These are phyloP conservation scores for Dryas integrifolia DNA, from an alignment of 331 rosid genomes.

Conservation along the genomic window DNA sequence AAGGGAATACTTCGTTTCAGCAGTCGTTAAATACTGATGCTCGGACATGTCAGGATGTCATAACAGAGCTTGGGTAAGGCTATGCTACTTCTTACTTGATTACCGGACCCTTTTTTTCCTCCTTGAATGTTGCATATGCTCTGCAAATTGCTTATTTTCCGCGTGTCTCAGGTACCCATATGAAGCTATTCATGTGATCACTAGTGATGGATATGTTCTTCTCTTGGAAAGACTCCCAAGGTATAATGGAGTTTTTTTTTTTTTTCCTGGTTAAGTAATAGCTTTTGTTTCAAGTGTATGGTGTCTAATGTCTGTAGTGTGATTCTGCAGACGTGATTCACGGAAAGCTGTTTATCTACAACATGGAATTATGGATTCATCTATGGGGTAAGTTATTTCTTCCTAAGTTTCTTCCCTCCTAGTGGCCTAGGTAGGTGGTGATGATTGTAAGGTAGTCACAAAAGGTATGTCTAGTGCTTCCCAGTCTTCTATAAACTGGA, in stretches of 20 bases:
- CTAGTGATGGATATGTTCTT: conserved; percentile 89
- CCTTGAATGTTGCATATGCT: background rate
- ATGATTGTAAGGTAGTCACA: too few species aligned
- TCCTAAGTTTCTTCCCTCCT: conserved; percentile 10
- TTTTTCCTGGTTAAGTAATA: background rate
- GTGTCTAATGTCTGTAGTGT: conserved; percentile 25
- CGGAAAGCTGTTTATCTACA: conserved; percentile 83
- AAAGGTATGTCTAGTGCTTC: background rate
- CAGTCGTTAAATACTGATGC: conserved; percentile 84
- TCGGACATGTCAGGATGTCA: conserved; percentile 93
- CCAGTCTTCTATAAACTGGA: too few species aligned
- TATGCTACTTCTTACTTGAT: conserved; percentile 13
- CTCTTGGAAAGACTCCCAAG: conserved; percentile 94
- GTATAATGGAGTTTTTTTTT: conserved; percentile 33
- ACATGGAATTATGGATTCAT: conserved; percentile 89
- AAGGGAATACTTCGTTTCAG: conserved; percentile 42
- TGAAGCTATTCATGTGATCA: conserved; percentile 80
- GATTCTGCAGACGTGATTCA: conserved; percentile 77
- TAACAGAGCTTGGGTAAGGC: conserved; percentile 85
- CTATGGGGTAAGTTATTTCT: conserved; percentile 81
- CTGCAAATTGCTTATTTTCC: conserved; percentile 23
- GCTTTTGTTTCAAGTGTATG: conserved; percentile 12
- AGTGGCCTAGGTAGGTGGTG: background rate
- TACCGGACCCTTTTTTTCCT: background rate
- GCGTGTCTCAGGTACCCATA: conserved; percentile 67